Evolutionary conservation across 1,139 yeast genomes (phyloP).

Genomic region (Candida smagusa): DNA sequence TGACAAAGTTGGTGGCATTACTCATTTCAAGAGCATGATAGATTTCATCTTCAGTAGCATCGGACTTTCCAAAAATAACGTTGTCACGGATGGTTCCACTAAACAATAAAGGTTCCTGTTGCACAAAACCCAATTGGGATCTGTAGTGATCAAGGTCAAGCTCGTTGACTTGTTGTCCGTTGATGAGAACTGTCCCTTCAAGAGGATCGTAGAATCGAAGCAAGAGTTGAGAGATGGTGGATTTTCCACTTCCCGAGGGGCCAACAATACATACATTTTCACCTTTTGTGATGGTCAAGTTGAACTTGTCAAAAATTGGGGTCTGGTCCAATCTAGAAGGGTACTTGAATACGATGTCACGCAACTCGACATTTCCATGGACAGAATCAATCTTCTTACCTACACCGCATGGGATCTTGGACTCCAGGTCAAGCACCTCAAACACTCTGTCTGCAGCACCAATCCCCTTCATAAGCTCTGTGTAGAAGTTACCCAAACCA

Average conservation of each 20-base stretch:
- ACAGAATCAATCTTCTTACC: constrained; percentile 46
- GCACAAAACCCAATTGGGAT: constrained; percentile 78
- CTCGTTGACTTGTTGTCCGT: constrained; percentile 63
- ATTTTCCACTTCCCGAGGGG: constrained; percentile 94
- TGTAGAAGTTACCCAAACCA: constrained; percentile 85
- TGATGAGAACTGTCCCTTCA: constrained; percentile 62
- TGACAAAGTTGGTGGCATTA: constrained; percentile 70
- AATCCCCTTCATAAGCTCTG: constrained; percentile 93
- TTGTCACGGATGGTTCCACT: constrained; percentile 88
- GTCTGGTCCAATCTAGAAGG: constrained; percentile 80
- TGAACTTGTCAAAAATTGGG: constrained; percentile 58
- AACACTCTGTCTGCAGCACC: constrained; percentile 94
- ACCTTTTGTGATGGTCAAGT: constrained; percentile 71
- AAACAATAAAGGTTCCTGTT: constrained; percentile 91
- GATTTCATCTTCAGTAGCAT: constrained; percentile 60
- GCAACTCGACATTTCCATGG: constrained; percentile 52
- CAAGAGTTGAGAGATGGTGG: constrained; percentile 79
- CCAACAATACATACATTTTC: constrained; percentile 93
- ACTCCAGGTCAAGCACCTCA: constrained; percentile 77
- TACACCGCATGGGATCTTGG: constrained; percentile 58
- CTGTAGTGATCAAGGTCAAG: constrained; percentile 74
- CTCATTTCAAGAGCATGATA: constrained; percentile 73
- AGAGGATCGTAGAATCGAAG: constrained; percentile 79
- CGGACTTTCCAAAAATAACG: constrained; percentile 64
- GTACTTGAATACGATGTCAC: constrained; percentile 68